These are phyloP conservation scores for Cymbidium sinense DNA, from an alignment of 106 monocot species.

Conservation along the genomic window DNA sequence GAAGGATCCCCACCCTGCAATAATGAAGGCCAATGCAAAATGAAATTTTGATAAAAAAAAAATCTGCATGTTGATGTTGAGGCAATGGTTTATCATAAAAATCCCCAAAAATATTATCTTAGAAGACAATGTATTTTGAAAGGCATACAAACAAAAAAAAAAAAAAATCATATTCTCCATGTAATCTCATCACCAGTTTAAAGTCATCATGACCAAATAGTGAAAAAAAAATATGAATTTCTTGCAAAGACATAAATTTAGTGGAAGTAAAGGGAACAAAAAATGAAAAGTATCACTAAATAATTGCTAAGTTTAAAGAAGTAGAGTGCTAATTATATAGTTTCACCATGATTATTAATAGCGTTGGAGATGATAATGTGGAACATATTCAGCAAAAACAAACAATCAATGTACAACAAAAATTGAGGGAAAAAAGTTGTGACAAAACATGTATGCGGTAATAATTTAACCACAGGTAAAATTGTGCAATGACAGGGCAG, in stretches of 20 bases:
- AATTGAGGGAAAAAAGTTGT: neutral
- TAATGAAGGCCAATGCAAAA: neutral
- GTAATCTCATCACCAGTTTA: neutral
- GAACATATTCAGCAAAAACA: too few species aligned
- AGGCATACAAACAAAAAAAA: neutral
- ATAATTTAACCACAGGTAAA: neutral
- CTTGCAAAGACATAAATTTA: neutral
- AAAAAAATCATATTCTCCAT: neutral
- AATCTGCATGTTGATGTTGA: neutral
- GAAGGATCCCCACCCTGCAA: conserved; percentile 5
- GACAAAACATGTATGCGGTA: neutral
- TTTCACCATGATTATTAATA: too few species aligned
- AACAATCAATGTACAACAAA: neutral
- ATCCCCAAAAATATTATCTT: neutral
- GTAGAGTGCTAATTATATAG: too few species aligned
- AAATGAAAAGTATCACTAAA: too few species aligned
- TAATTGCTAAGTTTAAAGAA: too few species aligned
- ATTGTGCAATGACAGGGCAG: neutral
- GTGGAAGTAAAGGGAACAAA: neutral
- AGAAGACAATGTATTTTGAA: neutral
- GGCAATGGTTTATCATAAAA: neutral
- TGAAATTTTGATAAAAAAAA: neutral
- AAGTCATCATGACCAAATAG: neutral
- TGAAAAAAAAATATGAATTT: neutral
- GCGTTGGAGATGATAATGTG: too few species aligned